Percentiles rank a stretch among this genome's conserved stretches.
Conservation (phyloP, 2,329 filamentous ascomycete species). For the Talaromyces piceae region DNA sequence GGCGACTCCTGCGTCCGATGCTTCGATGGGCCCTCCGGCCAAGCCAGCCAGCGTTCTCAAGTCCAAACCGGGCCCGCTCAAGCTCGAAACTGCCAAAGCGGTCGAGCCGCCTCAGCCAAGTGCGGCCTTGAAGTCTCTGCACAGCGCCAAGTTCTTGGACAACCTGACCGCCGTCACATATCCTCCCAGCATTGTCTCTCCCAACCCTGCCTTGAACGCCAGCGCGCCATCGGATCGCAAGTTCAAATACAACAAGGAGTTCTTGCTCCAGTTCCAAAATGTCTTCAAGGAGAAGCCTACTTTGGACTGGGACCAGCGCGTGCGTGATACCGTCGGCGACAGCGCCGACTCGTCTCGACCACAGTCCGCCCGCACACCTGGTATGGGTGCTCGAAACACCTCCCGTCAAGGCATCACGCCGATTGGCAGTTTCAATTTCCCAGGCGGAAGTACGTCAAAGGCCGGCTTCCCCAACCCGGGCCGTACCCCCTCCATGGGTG, state of each 20-base stretch:
- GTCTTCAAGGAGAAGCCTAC: conserved; percentile 97
- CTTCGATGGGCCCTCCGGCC: conserved; percentile 41
- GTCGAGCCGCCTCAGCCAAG: conserved; percentile 90
- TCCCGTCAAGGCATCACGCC: conserved; percentile 48
- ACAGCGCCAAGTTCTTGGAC: conserved; percentile 80
- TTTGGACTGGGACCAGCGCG: conserved; percentile 81
- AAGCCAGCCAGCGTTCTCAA: conserved; percentile 56
- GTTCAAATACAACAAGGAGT: conserved; percentile 93
- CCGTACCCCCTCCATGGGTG: conserved; percentile 29
- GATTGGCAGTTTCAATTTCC: conserved; percentile 73
- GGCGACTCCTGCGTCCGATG: conserved; percentile 39
- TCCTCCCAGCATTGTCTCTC: conserved; percentile 74
- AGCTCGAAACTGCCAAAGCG: conserved; percentile 77
- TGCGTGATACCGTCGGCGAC: conserved; percentile 79
- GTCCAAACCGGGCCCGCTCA: conserved; percentile 79
- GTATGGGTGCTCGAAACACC: conserved; percentile 42
- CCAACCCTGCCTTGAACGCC: conserved; percentile 82
- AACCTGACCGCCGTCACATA: conserved; percentile 74
- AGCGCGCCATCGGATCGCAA: conserved; percentile 64
- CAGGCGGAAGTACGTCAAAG: conserved; percentile 63
- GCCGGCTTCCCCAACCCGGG: conserved; percentile 63
- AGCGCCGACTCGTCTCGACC: conserved; percentile 57
- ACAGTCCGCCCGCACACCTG: conserved; percentile 46
- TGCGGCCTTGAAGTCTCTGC: conserved; percentile 84
- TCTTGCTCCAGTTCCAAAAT: conserved; percentile 90